Conservation (phyloP, 2,329 filamentous ascomycete genomes). For the Neonectria coccinea region DNA sequence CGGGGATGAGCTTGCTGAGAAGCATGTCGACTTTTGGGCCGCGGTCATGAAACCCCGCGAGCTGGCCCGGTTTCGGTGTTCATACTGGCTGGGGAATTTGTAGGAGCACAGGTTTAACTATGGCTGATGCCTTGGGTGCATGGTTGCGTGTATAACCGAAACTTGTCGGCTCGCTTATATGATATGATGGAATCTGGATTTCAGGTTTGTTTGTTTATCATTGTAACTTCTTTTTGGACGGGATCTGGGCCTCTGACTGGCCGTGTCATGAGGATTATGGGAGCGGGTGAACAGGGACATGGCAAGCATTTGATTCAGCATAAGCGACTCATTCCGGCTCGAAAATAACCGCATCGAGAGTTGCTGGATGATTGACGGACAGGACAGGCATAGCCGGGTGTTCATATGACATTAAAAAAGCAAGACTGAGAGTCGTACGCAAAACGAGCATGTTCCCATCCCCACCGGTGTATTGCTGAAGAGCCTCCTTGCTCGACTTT, state of each 20-base stretch:
- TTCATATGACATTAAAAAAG: background rate
- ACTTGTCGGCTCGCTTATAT: background rate
- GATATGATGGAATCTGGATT: background rate
- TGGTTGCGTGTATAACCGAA: background rate
- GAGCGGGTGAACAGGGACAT: constrained; percentile 6
- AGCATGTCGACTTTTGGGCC: constrained; percentile 35
- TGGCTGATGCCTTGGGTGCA: background rate
- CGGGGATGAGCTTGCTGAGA: constrained; percentile 32
- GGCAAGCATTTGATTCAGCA: constrained; percentile 5
- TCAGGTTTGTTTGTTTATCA: background rate
- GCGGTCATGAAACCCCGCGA: constrained; percentile 33
- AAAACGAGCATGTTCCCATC: background rate
- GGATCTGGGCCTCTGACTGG: background rate
- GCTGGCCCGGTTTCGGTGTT: constrained; percentile 29
- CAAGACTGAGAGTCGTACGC: background rate
- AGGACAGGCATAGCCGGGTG: background rate
- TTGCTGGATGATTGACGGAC: background rate
- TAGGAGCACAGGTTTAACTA: background rate
- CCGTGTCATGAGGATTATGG: background rate
- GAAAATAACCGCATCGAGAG: background rate
- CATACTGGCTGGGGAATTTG: constrained; percentile 25
- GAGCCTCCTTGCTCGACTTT: background rate
- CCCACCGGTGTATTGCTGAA: background rate
- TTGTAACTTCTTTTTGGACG: background rate
- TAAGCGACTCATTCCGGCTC: background rate